Conservation (phyloP, 345 rosid species). For the Punica granatum region DNA sequence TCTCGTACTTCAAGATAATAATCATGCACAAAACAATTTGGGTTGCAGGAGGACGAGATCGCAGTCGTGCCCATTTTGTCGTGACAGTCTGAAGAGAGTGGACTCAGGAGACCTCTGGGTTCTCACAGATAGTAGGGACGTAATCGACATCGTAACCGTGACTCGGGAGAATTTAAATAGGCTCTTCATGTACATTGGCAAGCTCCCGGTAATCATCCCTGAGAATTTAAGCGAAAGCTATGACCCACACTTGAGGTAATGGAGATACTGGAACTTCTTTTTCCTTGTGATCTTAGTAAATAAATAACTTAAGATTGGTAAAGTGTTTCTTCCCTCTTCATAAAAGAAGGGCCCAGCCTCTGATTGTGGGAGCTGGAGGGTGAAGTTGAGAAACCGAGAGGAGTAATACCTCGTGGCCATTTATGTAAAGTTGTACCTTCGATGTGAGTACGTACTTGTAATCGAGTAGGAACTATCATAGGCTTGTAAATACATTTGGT, state of each 20-base stretch:
- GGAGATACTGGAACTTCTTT: neutral
- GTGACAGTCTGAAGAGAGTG: constrained; percentile 37
- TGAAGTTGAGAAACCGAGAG: constrained; percentile 10
- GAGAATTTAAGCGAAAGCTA: constrained; percentile 2
- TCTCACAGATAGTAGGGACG: constrained; percentile 17
- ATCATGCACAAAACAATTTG: neutral
- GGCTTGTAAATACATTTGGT: neutral
- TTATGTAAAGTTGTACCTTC: neutral
- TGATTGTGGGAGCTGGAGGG: constrained; percentile 18
- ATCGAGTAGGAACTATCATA: neutral
- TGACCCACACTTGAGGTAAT: constrained; percentile 9
- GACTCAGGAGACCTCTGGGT: constrained; percentile 36
- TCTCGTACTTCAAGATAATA: neutral
- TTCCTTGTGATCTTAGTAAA: neutral
- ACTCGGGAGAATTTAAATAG: constrained; percentile 12
- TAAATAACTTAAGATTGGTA: neutral
- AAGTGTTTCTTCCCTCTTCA: constrained; percentile 4
- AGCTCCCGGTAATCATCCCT: constrained; percentile 10
- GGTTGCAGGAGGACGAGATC: constrained; percentile 15
- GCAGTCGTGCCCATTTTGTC: constrained; percentile 38
- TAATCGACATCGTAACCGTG: constrained; percentile 9
- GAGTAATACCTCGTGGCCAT: neutral
- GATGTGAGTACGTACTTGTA: neutral
- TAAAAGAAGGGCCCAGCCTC: constrained; percentile 2
- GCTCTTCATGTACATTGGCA: constrained; percentile 11